phyloP scores from a whole-genome alignment of 805 yeast species.

The Millerozyma acaciae region DNA sequence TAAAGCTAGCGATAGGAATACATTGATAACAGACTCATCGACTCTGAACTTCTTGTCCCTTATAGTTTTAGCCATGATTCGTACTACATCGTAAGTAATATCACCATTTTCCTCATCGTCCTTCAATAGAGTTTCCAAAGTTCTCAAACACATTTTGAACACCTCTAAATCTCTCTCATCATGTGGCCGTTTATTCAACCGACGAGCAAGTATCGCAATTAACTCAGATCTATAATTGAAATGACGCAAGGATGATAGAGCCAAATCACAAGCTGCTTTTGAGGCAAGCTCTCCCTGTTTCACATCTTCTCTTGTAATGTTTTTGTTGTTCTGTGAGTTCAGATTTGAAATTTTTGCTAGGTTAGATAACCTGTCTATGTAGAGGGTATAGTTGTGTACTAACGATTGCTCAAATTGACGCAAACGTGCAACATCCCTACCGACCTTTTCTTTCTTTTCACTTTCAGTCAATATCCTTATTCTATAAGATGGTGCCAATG shows the following conservation, averaged over 20 bases:
- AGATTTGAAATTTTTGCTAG: conserved; percentile 37
- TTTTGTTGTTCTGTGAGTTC: conserved; percentile 34
- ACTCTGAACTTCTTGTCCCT: conserved; percentile 72
- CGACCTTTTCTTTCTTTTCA: conserved; percentile 77
- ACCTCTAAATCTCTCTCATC: conserved; percentile 42
- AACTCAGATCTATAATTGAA: conserved; percentile 83
- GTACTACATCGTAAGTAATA: conserved; percentile 68
- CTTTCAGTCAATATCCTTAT: conserved; percentile 78
- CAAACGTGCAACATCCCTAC: conserved; percentile 74
- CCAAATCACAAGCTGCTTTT: conserved; percentile 75
- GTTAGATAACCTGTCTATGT: conserved; percentile 52
- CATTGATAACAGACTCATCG: conserved; percentile 76
- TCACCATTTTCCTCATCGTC: conserved; percentile 81
- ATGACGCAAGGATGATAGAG: conserved; percentile 58
- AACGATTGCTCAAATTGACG: conserved; percentile 80
- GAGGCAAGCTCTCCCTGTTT: conserved; percentile 57
- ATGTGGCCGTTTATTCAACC: conserved; percentile 60
- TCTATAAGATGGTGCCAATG: conserved; percentile 82
- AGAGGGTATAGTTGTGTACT: conserved; percentile 63
- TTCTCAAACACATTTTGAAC: conserved; percentile 57
- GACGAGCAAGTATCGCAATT: conserved; percentile 59
- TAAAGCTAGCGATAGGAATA: conserved; percentile 63
- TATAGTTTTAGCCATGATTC: conserved; percentile 64
- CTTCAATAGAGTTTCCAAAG: conserved; percentile 63
- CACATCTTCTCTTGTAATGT: conserved; percentile 29